Evolutionary conservation across 306 rosid species (phyloP), one percentile per base, ranked within the genome.

Genomic region (Castanea sativa): DNA sequence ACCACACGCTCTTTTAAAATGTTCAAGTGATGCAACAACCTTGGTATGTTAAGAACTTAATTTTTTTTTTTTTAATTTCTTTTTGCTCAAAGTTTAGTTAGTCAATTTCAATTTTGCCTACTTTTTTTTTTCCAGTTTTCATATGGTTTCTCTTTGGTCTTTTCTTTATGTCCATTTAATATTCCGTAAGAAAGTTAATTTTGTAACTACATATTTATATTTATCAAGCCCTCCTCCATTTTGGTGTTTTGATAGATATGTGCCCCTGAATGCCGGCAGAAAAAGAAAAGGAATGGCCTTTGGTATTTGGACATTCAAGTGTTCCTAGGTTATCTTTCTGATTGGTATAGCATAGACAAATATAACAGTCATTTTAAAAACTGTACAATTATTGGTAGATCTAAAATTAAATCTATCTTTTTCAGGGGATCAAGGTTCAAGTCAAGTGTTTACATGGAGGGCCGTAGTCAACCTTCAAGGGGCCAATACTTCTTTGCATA

Each of bases 381-480:
- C 14, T 11, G 25, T 56, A 2, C 25, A 3, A 12, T 38, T 57
- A 55, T 25, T 64, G 20, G 33, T 57, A 71, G 78, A n/a, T 65
- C 33, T 64, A 61, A 79, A 81, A 27, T 76, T 55, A 75, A 83
- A 59, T 73, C 32, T 61, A 55, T 82, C 68, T 80, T 43, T 59
- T 32, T 23, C 86, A 93, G 98, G 97, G 99, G 12, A 86, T 95
- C 86, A 90, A 91, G 84, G 97, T 93, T 87, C 94, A 95, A 87
- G 99, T 95, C 71, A 91, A 95, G 98, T 84, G 90, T 93, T 33
- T 95, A 88, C 83, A 93, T 95, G 80, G 99, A 95, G 84, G 90
- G 97, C 60, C 87, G 99, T 78, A 95, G 99, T 82, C 94, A 95
- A 77, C 99, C 98, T 79, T 88, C 89, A 11, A 89, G 86, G 86